Evolutionary conservation across 2,329 filamentous ascomycete genomes (phyloP), one percentile per base, ranked within the genome.

Genomic region (Sodiomyces alkalinus): DNA sequence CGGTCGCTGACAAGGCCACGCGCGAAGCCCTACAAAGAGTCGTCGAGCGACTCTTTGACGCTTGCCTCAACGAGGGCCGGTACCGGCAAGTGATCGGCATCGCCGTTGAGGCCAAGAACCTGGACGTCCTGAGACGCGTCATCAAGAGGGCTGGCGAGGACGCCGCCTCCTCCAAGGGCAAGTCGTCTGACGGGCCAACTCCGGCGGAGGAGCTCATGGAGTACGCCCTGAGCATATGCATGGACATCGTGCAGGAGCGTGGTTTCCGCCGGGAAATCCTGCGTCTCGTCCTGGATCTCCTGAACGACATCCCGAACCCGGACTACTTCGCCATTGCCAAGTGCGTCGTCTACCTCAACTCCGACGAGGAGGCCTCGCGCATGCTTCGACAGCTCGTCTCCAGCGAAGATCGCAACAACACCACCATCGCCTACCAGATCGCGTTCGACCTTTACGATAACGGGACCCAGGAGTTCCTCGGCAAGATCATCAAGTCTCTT

Each of bases 361-460:
- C 92, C 41, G 79, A 94, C 45, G 77, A 81, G 27, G 79, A 94
- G 62, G 90, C 90, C 0, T 86, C 85, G 7, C 72, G 71, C 37
- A 86, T 98, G 55, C 70, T 98, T 22, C 70, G 70, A 28, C 76
- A 82, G 41, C 67, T 98, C 14, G 76, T 96, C 7, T 67, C 79
- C 35, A 80, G 80, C 39, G 81, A 74, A 5, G 81, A 92, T 40
- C 65, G 74, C 28, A 74, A 74, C 34, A 85, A 83, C 1, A 70
- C 82, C 11, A 80, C 86, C 13, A 78, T 82, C 27, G 90, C 90
- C 12, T 98, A 96, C 52, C 90, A 98, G 51, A 92, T 98, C 32
- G 90, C 87, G 2, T 98, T 98, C 45, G 90, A 98, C 46, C 66
- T 98, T 5, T 96, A 94, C 53, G 90, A 98, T 56, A 98, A 98